These are phyloP conservation scores for Phaeolepiota aurea DNA, from an alignment of 768 basidiomycete genomes.

Conservation along the genomic window DNA sequence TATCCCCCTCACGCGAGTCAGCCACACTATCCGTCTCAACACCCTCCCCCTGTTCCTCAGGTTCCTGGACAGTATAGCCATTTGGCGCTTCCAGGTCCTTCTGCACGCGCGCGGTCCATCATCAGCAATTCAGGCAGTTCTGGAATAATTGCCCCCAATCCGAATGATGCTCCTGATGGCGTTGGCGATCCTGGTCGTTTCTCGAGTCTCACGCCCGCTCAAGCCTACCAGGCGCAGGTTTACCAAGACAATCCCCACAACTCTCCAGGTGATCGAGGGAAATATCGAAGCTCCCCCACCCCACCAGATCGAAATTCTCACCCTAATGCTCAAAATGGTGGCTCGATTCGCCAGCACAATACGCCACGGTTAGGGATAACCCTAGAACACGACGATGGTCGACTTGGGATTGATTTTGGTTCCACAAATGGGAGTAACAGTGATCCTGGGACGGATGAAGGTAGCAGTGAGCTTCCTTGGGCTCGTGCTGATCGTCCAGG, in stretches of 20 bases:
- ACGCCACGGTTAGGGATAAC: slow-evolving; percentile 28
- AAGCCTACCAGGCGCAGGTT: slow-evolving; percentile 76
- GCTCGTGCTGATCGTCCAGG: slow-evolving; percentile 33
- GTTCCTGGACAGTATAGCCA: slow-evolving; percentile 15
- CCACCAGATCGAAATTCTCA: slow-evolving; percentile 15
- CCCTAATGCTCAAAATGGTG: slow-evolving; percentile 16
- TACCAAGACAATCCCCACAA: slow-evolving; percentile 37
- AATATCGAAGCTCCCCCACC: slow-evolving; percentile 18
- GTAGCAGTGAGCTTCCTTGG: slow-evolving; percentile 55
- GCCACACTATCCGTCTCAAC: slow-evolving; percentile 13
- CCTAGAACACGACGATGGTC: slow-evolving; percentile 48
- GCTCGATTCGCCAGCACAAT: slow-evolving; percentile 14
- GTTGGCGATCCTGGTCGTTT: slow-evolving; percentile 35
- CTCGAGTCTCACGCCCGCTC: slow-evolving; percentile 72
- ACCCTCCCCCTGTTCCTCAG: slow-evolving; percentile 18
- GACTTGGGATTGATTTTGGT: slow-evolving; percentile 51
- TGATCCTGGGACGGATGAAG: slow-evolving; percentile 36
- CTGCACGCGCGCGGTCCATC: slow-evolving; percentile 43
- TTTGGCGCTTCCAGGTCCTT: slow-evolving; percentile 28
- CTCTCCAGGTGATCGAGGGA: slow-evolving; percentile 18
- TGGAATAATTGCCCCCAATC: slow-evolving; percentile 36
- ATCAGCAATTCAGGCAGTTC: slow-evolving; percentile 30
- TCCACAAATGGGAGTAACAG: slow-evolving; percentile 22
- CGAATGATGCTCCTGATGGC: slow-evolving; percentile 42
- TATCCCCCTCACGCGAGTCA: slow-evolving; percentile 23